Evolutionary conservation across 2,329 filamentous ascomycete genomes (phyloP).

Genomic region (Raffaelea albimanens): DNA sequence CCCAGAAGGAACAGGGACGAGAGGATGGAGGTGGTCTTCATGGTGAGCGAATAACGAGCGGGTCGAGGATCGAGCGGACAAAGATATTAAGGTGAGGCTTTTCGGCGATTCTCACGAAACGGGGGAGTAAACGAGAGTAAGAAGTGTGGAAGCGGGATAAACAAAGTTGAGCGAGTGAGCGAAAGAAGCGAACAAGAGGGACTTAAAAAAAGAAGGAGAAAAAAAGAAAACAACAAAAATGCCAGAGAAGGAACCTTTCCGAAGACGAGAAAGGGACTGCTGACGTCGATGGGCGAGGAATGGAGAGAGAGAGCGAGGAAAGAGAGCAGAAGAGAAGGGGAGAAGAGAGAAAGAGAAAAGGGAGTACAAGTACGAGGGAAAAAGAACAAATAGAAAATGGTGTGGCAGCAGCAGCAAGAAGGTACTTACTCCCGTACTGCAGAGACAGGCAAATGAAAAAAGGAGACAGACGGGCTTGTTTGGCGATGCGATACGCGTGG

Average conservation of each 20-base stretch:
- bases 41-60: neutral
- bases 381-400: neutral
- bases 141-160: neutral
- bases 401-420: neutral
- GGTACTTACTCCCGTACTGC: neutral
- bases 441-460: neutral
- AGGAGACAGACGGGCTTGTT: neutral
- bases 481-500: too few species aligned
- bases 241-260: neutral
- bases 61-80: conserved; percentile 3
- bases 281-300: neutral
- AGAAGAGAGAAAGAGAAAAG: conserved; percentile 4
- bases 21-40: conserved; percentile 25
- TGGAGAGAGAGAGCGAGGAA: neutral
- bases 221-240: neutral
- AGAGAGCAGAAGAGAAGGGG: conserved; percentile 1
- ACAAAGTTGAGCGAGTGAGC: neutral
- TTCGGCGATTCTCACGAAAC: neutral
- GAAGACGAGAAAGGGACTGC: neutral
- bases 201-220: neutral
- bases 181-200: neutral
- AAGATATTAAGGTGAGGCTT: neutral
- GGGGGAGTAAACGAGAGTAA: conserved; percentile 6
- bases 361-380: conserved; percentile 1
- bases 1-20: conserved; percentile 25